Percentiles rank a stretch among this genome's conserved stretches.
Evolutionary conservation across 2,329 filamentous ascomycete species (phyloP).

Genomic region (Xylariaceae sp.): DNA sequence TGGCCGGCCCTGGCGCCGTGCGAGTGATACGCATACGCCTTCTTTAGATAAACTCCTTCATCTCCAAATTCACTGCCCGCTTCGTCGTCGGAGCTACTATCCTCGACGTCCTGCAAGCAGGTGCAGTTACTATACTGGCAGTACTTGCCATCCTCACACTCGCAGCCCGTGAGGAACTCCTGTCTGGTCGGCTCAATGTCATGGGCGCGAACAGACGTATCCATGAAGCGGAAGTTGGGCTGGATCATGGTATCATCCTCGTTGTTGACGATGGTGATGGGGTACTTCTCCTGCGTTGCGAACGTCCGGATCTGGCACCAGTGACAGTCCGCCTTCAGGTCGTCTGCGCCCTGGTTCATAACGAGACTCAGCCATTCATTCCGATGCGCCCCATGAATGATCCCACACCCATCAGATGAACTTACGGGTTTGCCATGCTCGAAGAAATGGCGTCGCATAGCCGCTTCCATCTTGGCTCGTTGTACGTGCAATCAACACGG

Average conservation of each 20-base stretch:
- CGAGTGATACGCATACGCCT: slow-evolving; percentile 59
- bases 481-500: not conserved
- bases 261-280: slow-evolving; percentile 61
- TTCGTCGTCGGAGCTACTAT: slow-evolving; percentile 45
- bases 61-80: slow-evolving; percentile 23
- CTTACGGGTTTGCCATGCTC: slow-evolving; percentile 40
- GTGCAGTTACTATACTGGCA: slow-evolving; percentile 65
- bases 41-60: slow-evolving; percentile 35
- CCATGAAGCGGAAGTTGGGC: slow-evolving; percentile 63
- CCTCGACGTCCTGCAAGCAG: slow-evolving; percentile 55
- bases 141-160: slow-evolving; percentile 55
- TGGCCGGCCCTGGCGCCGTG: slow-evolving; percentile 48
- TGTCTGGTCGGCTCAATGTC: slow-evolving; percentile 56
- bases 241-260: slow-evolving; percentile 54
- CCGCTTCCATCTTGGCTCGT: slow-evolving; percentile 40
- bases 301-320: slow-evolving; percentile 58
- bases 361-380: not conserved
- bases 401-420: slow-evolving; percentile 5
- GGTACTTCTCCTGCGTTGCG: slow-evolving; percentile 41
- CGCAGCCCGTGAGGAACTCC: slow-evolving; percentile 64
- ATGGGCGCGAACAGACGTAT: slow-evolving; percentile 51
- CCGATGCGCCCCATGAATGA: too few relatives aligned
- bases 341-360: slow-evolving; percentile 31
- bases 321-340: slow-evolving; percentile 47
- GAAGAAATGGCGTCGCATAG: slow-evolving; percentile 46